phyloP scores from a whole-genome alignment of 768 basidiomycete species.

The Lactifluus subvellereus region DNA sequence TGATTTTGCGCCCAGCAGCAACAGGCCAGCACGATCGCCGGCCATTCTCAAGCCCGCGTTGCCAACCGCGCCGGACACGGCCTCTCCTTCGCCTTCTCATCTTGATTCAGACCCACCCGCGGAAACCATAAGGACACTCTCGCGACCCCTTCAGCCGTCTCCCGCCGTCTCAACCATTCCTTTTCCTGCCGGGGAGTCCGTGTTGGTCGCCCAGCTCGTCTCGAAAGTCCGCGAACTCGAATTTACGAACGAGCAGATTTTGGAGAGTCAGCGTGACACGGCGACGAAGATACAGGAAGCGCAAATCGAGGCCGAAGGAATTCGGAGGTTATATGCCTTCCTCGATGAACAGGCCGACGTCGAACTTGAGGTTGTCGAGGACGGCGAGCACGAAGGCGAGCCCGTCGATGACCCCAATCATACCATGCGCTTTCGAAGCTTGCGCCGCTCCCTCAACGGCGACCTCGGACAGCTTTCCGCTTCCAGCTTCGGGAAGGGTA shows the following conservation, averaged over 20 bases:
- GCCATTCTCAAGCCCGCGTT: not conserved
- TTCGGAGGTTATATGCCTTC: slow-evolving; percentile 63
- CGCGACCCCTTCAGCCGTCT: slow-evolving; percentile 19
- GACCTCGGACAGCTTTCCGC: slow-evolving; percentile 27
- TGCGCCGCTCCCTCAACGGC: slow-evolving; percentile 39
- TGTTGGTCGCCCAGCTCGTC: slow-evolving; percentile 63
- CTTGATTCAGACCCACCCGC: not conserved
- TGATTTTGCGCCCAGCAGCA: slow-evolving; percentile 60
- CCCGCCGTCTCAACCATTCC: slow-evolving; percentile 1
- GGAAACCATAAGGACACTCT: slow-evolving; percentile 23
- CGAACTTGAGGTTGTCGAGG: slow-evolving; percentile 42
- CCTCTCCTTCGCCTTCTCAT: not conserved
- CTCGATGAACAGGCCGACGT: slow-evolving; percentile 50
- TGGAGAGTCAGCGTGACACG: slow-evolving; percentile 59
- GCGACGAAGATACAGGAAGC: slow-evolving; percentile 57
- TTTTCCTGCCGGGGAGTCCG: slow-evolving; percentile 30
- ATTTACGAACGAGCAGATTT: slow-evolving; percentile 61
- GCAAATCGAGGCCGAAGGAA: slow-evolving; percentile 65
- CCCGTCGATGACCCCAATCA: slow-evolving; percentile 30
- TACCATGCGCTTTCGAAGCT: slow-evolving; percentile 46
- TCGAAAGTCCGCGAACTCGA: slow-evolving; percentile 74
- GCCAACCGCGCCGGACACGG: slow-evolving; percentile 4
- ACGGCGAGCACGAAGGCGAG: slow-evolving; percentile 31
- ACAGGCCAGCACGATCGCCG: not conserved
- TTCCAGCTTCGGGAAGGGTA: slow-evolving; percentile 24